Evolutionary conservation across 2,329 filamentous ascomycete species (phyloP), one percentile per base, ranked within the genome.

Genomic region (Scopulariopsis brevicaulis): DNA sequence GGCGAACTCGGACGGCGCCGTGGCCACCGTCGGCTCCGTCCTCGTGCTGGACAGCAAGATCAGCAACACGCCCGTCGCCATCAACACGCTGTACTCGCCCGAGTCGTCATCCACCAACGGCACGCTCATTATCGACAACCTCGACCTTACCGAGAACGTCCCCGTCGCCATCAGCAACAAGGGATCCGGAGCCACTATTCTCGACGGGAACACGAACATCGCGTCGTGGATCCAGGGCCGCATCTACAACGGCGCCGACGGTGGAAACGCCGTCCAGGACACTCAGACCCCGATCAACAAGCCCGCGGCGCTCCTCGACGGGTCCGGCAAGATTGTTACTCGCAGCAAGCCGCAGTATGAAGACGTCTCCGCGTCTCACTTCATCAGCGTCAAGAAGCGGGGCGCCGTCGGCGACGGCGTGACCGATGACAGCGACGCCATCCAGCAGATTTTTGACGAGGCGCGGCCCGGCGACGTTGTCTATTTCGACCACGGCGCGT

Each of bases 301-400:
- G 74, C 88, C 91, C 7, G 71, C 76, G 14, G 74, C 70, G 25
- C 84, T 97, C 18, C 77, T 92, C 46, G 77, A 83, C 62, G 67
- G 68, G 53, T 70, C 77, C 25, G 89, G 89, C 63, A 84, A 81
- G 43, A 77, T 96, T 65, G 91, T 92, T 68, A 87, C 90, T 62
- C 87, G 88, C 64, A 87, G 85, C 70, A 96, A 94, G 79, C 94
- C 94, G 15, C 89, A 96, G 70, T 99, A 97, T 68, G 82, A 88
- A 67, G 74, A 75, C 50, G 72, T 89, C 2, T 71, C 84, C 3
- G 81, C 78, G n/a, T 79, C 77, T 60, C 81, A 80, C 37, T 96
- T 99, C 67, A 73, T 95, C 65, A 93, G 88, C 63, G 87, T 94
- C 74, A 96, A 93, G 75, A 77, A 82, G 53, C 79, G 80, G 55